These are phyloP conservation scores for Flueggea neowawraea DNA, from an alignment of 441 rosid genomes.

Conservation along the genomic window DNA sequence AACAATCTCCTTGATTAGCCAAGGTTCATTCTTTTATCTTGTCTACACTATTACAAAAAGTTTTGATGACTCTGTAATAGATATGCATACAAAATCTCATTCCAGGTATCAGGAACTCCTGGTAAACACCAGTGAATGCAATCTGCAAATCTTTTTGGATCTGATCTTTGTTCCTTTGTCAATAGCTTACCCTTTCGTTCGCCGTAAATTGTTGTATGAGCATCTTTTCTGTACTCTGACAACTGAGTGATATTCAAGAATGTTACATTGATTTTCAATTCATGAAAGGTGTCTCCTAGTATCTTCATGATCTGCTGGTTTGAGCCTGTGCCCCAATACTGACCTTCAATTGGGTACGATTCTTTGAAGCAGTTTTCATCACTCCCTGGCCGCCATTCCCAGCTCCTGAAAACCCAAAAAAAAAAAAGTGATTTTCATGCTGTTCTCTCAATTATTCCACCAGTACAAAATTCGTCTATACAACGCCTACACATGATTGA, in stretches of 20 bases:
- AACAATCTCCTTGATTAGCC: no score
- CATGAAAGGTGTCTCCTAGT: constrained; percentile 35
- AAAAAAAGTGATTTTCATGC: not conserved
- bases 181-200: constrained; percentile 81
- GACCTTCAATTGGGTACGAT: constrained; percentile 53
- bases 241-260: constrained; percentile 75
- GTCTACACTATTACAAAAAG: no score
- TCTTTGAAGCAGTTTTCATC: constrained; percentile 82
- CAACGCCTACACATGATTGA: no score
- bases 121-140: constrained; percentile 99
- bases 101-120: constrained; percentile 94
- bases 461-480: not conserved
- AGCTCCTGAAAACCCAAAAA: constrained; percentile 18
- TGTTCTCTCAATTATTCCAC: not conserved
- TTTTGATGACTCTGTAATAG: no score
- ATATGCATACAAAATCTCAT: constrained; percentile 75
- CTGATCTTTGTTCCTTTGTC: constrained; percentile 63
- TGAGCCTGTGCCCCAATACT: constrained; percentile 94
- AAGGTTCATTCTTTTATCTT: no score
- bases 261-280: constrained; percentile 46
- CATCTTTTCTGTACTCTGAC: constrained; percentile 87
- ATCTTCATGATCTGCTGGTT: constrained; percentile 73
- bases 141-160: constrained; percentile 72
- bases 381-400: constrained; percentile 90
- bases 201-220: constrained; percentile 72